Evolutionary conservation across 345 rosid genomes (phyloP).

Genomic region (Citrus unshiu): DNA sequence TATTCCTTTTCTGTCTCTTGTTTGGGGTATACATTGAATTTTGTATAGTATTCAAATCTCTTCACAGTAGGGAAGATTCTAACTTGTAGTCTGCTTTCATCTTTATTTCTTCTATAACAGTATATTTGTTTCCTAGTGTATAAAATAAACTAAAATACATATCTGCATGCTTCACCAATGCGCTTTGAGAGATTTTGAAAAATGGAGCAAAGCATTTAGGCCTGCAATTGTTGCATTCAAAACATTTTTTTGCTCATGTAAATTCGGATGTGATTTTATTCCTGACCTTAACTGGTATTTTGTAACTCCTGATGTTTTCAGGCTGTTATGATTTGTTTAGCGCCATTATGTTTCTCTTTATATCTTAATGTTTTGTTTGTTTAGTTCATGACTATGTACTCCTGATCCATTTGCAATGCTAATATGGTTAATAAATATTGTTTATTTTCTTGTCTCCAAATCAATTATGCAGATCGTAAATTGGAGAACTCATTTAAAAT

Average conservation of each 20-base stretch:
- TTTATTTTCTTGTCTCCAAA: background rate
- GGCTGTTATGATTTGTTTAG: background rate
- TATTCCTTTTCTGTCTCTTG: background rate
- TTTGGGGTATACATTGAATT: background rate
- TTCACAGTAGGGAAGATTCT: background rate
- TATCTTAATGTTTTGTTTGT: background rate
- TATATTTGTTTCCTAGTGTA: background rate
- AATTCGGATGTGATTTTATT: background rate
- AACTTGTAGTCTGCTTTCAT: background rate
- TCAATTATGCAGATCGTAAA: conserved; percentile 70
- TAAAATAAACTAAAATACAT: background rate
- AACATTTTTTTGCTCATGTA: background rate
- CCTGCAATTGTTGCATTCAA: background rate
- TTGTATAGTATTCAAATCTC: background rate
- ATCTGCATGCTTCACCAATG: background rate
- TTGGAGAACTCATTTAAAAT: conserved; percentile 93
- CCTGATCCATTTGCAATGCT: background rate
- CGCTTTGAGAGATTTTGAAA: background rate
- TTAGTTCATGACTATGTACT: background rate
- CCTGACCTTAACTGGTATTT: background rate
- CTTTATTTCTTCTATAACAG: background rate
- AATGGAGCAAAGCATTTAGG: background rate
- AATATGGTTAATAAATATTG: background rate
- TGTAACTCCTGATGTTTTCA: background rate
- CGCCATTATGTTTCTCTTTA: background rate